Base-by-base conservation (phyloP, 1,139 yeast genomes). In the Kodamaea derodonti region DNA sequence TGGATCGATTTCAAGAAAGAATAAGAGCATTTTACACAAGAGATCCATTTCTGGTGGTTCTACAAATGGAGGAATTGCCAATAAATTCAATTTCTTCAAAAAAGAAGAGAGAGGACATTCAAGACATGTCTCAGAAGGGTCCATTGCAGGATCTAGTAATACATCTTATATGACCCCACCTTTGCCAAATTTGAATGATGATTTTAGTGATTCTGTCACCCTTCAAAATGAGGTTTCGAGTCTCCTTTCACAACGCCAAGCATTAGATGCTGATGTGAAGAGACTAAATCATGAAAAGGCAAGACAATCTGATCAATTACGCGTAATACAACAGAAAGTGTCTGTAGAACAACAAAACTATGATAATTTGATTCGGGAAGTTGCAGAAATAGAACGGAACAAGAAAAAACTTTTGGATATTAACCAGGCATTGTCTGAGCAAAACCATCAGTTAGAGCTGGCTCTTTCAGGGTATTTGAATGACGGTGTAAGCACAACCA, bases 141-240 rank as follows among this genome's bases (percentile, higher is more conserved):
- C 71, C 3, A 48, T 64, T 23, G 74, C 68, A 24, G 15, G 20
- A 9, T 46, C 50, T 36, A 51, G 49, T 17, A 60, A 61, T 8
- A 57, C 64, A 13, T 64, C 72, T 1, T 66, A 56, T 43, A 60
- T 65, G 3, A 69, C 77, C 0, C 76, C 78, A 3, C 75, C 77
- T 13, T 52, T 72, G 9, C 71, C 70, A 8, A 12, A 25, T 14
- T 13, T 25, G 17, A 25, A 11, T 17, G 30, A 27, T 17, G 14
- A 9, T 13, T 13, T 17, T 11, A n/a, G 9, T 14, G 30, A 14
- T 17, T 11, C 13, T 15, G 20, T 9, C 12, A 7, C 20, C 22
- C 13, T 17, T 27, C 11, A 18, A 8, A 27, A 16, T 14, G 30
- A 27, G 13, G 17, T 27, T n/a, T 16, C 22, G 20, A 14, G n/a